A percentile compares a stretch with the other conserved stretches of the same genome.
These are phyloP conservation scores for Parmelia sp. DNA, from an alignment of 495 filamentous ascomycete genomes.

Conservation along the genomic window DNA sequence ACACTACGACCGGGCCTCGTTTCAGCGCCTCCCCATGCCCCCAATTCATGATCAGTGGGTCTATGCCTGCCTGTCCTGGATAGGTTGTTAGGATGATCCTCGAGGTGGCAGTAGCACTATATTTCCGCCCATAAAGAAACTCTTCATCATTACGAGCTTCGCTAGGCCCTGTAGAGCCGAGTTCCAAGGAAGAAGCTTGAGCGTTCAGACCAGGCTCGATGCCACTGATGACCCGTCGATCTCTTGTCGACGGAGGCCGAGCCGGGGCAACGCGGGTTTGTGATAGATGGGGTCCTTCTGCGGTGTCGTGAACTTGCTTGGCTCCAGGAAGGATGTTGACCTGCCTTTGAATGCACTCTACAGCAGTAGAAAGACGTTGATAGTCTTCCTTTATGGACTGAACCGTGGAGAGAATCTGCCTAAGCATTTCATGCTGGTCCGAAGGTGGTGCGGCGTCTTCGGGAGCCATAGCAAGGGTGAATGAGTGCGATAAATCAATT, in stretches of 20 bases:
- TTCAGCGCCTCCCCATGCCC: conserved; percentile 65
- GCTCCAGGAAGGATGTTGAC: conserved; percentile 54
- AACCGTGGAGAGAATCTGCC: conserved; percentile 31
- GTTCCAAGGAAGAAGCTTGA: not conserved
- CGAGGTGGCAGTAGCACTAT: conserved; percentile 35
- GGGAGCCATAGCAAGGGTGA: not conserved
- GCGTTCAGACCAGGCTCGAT: not conserved
- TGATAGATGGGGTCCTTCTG: not conserved
- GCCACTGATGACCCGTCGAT: not conserved
- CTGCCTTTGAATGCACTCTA: conserved; percentile 61
- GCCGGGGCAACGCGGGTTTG: not conserved
- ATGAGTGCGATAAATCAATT: not conserved
- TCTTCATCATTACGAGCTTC: conserved; percentile 4
- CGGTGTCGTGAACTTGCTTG: conserved; percentile 46
- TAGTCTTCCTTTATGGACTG: conserved; percentile 50
- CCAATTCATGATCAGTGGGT: conserved; percentile 85
- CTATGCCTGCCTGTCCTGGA: conserved; percentile 87
- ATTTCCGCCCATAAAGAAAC: conserved; percentile 16
- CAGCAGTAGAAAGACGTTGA: conserved; percentile 49
- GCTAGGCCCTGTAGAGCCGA: not conserved
- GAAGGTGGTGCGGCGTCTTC: not conserved
- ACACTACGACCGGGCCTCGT: conserved; percentile 88
- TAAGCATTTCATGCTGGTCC: conserved; percentile 23
- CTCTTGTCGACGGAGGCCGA: not conserved
- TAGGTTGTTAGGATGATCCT: conserved; percentile 83